Percentiles rank a stretch among this genome's conserved stretches.
Conservation (phyloP, 1,139 yeast genomes). For the Candida sojae region DNA sequence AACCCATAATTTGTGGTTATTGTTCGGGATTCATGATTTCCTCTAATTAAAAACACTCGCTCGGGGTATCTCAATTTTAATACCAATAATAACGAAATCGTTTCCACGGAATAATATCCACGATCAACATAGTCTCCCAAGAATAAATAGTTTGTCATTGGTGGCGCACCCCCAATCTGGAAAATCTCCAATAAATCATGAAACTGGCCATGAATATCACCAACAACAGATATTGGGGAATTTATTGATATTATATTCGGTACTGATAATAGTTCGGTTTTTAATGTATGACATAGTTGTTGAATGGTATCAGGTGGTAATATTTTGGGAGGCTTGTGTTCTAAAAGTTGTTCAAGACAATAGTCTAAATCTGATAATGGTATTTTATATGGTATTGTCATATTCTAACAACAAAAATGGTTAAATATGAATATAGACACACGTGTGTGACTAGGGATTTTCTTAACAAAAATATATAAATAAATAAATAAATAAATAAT, state of each 20-base stretch:
- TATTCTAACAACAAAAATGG: slow-evolving; percentile 10
- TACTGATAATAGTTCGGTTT: slow-evolving; percentile 37
- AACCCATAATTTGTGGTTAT: slow-evolving; percentile 97
- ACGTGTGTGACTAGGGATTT: not conserved
- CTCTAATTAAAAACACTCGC: slow-evolving; percentile 78
- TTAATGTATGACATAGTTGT: slow-evolving; percentile 45
- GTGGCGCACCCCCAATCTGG: slow-evolving; percentile 89
- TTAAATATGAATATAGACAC: not conserved
- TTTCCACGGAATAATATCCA: slow-evolving; percentile 89
- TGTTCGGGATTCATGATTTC: slow-evolving; percentile 95
- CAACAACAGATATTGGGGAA: slow-evolving; percentile 95
- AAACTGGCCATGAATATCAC: slow-evolving; percentile 97
- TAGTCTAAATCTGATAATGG: slow-evolving; percentile 45
- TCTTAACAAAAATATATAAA: not conserved
- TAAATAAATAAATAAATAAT: not conserved
- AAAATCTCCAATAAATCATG: slow-evolving; percentile 92
- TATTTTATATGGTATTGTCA: slow-evolving; percentile 37
- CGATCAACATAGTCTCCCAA: slow-evolving; percentile 92
- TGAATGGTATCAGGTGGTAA: slow-evolving; percentile 45
- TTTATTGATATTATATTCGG: slow-evolving; percentile 79
- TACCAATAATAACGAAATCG: slow-evolving; percentile 81
- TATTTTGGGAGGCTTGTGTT: slow-evolving; percentile 45
- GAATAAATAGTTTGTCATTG: slow-evolving; percentile 88
- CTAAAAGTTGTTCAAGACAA: slow-evolving; percentile 45
- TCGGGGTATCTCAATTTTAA: slow-evolving; percentile 85